These are phyloP conservation scores for Hypomontagnella submonticulosa DNA, from an alignment of 495 filamentous ascomycete species.

Conservation along the genomic window DNA sequence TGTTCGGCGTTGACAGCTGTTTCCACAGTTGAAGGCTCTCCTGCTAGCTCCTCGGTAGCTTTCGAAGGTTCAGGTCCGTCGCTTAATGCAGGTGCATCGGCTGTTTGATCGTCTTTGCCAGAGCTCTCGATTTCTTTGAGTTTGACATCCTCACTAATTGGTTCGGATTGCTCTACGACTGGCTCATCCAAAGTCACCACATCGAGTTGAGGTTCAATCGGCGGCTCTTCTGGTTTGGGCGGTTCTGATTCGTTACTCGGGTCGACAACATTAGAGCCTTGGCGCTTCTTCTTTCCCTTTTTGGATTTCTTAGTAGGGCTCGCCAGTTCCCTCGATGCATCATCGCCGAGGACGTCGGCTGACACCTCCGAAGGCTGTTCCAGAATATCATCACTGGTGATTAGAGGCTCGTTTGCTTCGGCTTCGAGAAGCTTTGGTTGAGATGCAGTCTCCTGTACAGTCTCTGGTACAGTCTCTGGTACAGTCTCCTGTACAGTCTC, in stretches of 20 bases:
- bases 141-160: slow-evolving; percentile 7
- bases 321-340: slow-evolving; percentile 9
- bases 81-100: slow-evolving; percentile 13
- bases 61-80: slow-evolving; percentile 23
- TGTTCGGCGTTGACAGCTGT: slow-evolving; percentile 19
- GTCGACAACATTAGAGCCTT: slow-evolving; percentile 21
- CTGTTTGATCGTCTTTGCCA: slow-evolving; percentile 22
- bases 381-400: slow-evolving; percentile 8
- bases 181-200: slow-evolving; percentile 15
- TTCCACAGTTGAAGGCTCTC: slow-evolving; percentile 21
- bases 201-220: slow-evolving; percentile 16
- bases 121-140: slow-evolving; percentile 22
- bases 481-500: too few relatives aligned
- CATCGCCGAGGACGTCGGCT: slow-evolving; percentile 5
- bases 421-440: slow-evolving; percentile 8
- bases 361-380: slow-evolving; percentile 14
- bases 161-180: slow-evolving; percentile 18
- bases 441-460: slow-evolving; percentile 4
- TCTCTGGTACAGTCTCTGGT: too few relatives aligned
- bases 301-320: slow-evolving; percentile 26
- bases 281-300: slow-evolving; percentile 49
- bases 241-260: slow-evolving; percentile 15
- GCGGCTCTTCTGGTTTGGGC: slow-evolving; percentile 22
- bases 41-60: slow-evolving; percentile 23
- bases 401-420: slow-evolving; percentile 13